Base-by-base conservation (phyloP, 2,329 filamentous ascomycete genomes). In the Alternaria sp. region DNA sequence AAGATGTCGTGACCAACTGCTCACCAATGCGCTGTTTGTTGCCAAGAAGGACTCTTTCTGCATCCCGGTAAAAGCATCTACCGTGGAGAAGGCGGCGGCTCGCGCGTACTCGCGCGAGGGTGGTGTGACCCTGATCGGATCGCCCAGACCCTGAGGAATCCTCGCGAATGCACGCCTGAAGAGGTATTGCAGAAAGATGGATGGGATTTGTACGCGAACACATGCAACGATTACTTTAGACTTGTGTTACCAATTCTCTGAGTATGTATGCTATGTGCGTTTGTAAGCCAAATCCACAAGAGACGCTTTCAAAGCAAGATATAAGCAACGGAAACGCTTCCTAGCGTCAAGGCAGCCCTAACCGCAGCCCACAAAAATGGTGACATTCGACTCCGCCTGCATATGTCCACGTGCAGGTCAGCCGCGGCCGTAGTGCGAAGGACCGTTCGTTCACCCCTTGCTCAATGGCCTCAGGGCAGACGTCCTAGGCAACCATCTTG, bases 51-150 rank as follows among this genome's bases (percentile, higher is more conserved):
- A 23, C 13, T 10, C 28, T 30, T 15, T 3, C 19, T 30, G 30
- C 23, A 17, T 9, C 9, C 49, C 30, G 61, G 47, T 46, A 59
- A 52, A 52, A 40, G 15, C 17, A 7, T 60, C 21, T 58, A 19
- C 59, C 65, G 65, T 25, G 36, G 30, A 12, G n/a, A 59, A 50
- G 26, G 54, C 57, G 54, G 49, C 30, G 45, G 19, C 45, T 43
- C 54, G 40, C 59, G 25, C 47, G 49, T 36, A 56, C 59, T 71
- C 67, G 61, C 57, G 59, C 69, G 65, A 72, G 59, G 23, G 69
- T 74, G 71, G 71, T 70, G 67, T 74, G 71, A 74, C 67, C 40
- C n/a, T 28, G 15, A 21, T 45, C n/a, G 32, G 15, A 21, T 45
- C 4, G 40, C 40, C 21, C 1, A 47, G 30, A 26, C 9, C 57